Conservation (phyloP, 768 basidiomycete species). For the Lactarius tabidus region DNA sequence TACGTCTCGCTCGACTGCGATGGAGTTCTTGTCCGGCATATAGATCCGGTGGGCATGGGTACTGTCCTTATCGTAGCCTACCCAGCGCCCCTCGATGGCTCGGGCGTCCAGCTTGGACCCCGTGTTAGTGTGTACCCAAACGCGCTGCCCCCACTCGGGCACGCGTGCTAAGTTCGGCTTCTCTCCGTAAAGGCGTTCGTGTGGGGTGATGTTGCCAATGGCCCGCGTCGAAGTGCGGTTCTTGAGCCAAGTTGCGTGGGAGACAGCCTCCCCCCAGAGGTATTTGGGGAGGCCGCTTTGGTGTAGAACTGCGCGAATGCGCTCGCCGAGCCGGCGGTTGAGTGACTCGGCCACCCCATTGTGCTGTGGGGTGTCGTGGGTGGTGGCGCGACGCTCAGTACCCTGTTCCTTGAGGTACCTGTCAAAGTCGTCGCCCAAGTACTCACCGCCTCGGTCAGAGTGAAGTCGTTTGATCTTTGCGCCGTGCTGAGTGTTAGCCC, state of each 20-base stretch:
- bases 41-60: conserved; percentile 35
- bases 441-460: neutral
- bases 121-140: conserved; percentile 19
- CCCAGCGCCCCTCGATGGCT: conserved; percentile 28
- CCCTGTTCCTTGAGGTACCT: neutral
- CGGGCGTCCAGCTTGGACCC: conserved; percentile 22
- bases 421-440: no score
- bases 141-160: conserved; percentile 12
- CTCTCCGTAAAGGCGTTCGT: conserved; percentile 24
- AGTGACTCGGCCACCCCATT: conserved; percentile 6
- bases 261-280: conserved; percentile 31
- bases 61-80: conserved; percentile 36
- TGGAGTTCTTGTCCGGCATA: conserved; percentile 31
- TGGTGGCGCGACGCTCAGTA: neutral
- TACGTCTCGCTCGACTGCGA: conserved; percentile 33
- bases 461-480: neutral
- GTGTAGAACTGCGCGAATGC: neutral
- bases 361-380: neutral
- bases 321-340: neutral
- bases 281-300: conserved; percentile 20
- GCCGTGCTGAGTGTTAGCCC: neutral
- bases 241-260: conserved; percentile 23
- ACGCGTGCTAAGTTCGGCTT: conserved; percentile 30
- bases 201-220: conserved; percentile 28
- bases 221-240: conserved; percentile 20